Evolutionary conservation across 306 rosid species (phyloP).

Genomic region (Sicyos baderoa): DNA sequence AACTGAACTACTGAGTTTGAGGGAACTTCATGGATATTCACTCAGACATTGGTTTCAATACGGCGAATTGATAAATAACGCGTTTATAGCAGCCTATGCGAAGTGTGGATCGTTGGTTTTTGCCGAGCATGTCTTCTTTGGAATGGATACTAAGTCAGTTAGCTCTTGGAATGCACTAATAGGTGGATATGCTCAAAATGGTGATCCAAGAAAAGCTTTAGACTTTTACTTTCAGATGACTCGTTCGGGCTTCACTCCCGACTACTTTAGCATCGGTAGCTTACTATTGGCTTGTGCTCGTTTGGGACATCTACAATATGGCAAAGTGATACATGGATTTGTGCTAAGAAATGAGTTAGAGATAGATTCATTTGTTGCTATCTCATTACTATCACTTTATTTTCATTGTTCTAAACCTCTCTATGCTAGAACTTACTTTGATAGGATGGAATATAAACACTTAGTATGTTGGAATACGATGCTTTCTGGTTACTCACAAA

Average conservation of each 20-base stretch:
- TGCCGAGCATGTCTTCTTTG: slow-evolving; percentile 50
- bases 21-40: slow-evolving; percentile 61
- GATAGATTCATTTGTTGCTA: slow-evolving; percentile 53
- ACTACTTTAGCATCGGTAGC: slow-evolving; percentile 49
- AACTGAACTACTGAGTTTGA: slow-evolving; percentile 41
- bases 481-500: slow-evolving; percentile 53
- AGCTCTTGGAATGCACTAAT: slow-evolving; percentile 80
- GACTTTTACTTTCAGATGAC: slow-evolving; percentile 53
- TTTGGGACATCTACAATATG: slow-evolving; percentile 34
- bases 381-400: slow-evolving; percentile 55
- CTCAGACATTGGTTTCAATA: slow-evolving; percentile 40
- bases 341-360: slow-evolving; percentile 53
- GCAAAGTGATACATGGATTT: slow-evolving; percentile 64
- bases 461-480: slow-evolving; percentile 62
- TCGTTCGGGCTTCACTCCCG: slow-evolving; percentile 44
- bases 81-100: slow-evolving; percentile 55
- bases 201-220: slow-evolving; percentile 55
- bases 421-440: slow-evolving; percentile 40
- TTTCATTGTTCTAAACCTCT: slow-evolving; percentile 37
- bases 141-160: slow-evolving; percentile 43
- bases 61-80: slow-evolving; percentile 59
- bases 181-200: slow-evolving; percentile 60
- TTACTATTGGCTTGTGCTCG: slow-evolving; percentile 63
- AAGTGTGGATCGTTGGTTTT: slow-evolving; percentile 48
- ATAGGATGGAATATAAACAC: slow-evolving; percentile 36